Base-by-base conservation (phyloP, 805 yeast species). In the Jamesozyma spencerorum region DNA sequence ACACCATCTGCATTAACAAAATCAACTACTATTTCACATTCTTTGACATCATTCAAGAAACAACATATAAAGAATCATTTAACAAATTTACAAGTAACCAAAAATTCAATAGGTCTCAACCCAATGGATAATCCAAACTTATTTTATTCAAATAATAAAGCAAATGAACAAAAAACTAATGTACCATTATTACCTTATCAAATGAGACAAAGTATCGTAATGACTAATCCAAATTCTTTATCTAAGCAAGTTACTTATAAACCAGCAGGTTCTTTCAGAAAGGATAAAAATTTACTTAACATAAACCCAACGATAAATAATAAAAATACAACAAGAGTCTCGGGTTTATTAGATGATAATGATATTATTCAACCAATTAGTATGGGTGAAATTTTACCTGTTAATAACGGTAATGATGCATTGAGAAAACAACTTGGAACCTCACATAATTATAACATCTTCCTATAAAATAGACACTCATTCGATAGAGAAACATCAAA, bases 151-250 rank as follows among this genome's bases (percentile, higher is more conserved):
- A 49, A 32, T 5, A 36, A 28, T 3, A 14, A 26, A 18, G 28
- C 34, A 14, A 12, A 7, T 15, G 12, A 11, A 12, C 13, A 29
- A 18, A 4, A 32, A 34, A 31, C 28, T 14, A 32, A 35, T 17
- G 27, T 22, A 15, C 31, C 36, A 26, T 31, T 29, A 20, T 31
- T 42, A 29, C 78, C 79, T 10, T 68, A 70, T 47, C 77, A 73
- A 45, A 54, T 74, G 32, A 69, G 90, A 58, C 72, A 79, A 30
- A 79, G 86, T 29, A 79, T 83, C 34, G 85, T 77, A n/a, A 81
- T 83, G 87, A 69, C 77, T 45, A 75, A 82, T 51, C 87, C 92
- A 1, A 72, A 77, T 3, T 82, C 79, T 40, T 74, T 83, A 45
- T 69, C 67, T 32, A 72, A 75, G 45, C 66, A 59, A 17, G 49